Percentiles rank a stretch among this genome's conserved stretches.
Evolutionary conservation across 441 rosid species (phyloP).

Genomic region (Bruguiera hainesii): DNA sequence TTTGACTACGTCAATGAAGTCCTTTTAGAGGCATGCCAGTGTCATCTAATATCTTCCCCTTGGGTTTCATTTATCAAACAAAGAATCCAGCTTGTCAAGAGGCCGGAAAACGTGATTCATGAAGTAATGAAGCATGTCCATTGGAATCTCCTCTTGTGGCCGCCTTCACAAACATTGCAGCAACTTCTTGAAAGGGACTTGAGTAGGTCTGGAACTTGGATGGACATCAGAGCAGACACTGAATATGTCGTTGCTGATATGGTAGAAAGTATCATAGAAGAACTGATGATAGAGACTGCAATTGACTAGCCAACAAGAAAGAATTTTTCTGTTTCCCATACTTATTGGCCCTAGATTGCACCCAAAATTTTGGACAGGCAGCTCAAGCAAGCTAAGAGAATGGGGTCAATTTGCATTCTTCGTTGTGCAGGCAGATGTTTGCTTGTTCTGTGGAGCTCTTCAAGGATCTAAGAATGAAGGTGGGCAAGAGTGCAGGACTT

Average conservation of each 20-base stretch:
- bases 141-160: conserved; percentile 35
- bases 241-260: conserved; percentile 49
- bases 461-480: no score
- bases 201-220: conserved; percentile 48
- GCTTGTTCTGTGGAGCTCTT: no score
- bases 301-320: conserved; percentile 25
- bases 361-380: no score
- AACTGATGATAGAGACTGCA: conserved; percentile 39
- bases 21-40: conserved; percentile 38
- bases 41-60: conserved; percentile 38
- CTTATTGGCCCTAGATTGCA: no score
- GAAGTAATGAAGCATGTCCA: conserved; percentile 56
- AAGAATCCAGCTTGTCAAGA: conserved; percentile 17
- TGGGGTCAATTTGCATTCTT: no score
- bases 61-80: conserved; percentile 35
- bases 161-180: conserved; percentile 35
- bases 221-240: conserved; percentile 35
- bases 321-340: no score
- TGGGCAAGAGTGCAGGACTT: no score
- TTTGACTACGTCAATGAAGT: conserved; percentile 55
- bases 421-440: background rate
- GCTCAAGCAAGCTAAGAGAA: no score
- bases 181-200: conserved; percentile 49
- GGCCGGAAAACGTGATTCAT: conserved; percentile 28
- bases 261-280: conserved; percentile 45